Evolutionary conservation across 2,329 filamentous ascomycete species (phyloP).

Genomic region (Zarea fungicola): DNA sequence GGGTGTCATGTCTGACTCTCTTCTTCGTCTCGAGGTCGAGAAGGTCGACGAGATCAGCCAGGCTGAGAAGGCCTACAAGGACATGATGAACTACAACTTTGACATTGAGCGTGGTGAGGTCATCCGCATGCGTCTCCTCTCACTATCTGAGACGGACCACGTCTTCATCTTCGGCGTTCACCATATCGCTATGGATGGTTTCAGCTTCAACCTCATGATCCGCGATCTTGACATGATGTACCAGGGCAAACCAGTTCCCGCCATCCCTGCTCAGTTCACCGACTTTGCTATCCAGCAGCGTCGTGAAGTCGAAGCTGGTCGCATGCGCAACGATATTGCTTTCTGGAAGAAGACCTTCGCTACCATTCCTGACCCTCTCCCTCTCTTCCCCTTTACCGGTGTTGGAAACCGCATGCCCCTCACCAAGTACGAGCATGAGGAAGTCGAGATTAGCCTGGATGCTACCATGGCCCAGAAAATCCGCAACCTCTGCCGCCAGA

Average conservation of each 20-base stretch:
- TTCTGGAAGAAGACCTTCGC: conserved; percentile 17
- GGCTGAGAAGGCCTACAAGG: conserved; percentile 24
- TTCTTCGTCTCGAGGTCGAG: conserved; percentile 24
- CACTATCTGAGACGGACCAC: conserved; percentile 27
- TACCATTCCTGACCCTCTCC: conserved; percentile 14
- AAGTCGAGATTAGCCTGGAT: conserved; percentile 14
- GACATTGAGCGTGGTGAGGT: conserved; percentile 32
- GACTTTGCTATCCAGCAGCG: conserved; percentile 32
- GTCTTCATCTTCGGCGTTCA: conserved; percentile 41
- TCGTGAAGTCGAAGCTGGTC: conserved; percentile 19
- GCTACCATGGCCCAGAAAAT: conserved; percentile 13
- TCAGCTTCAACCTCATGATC: conserved; percentile 40
- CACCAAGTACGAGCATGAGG: conserved; percentile 14
- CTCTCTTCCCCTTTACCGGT: conserved; percentile 16
- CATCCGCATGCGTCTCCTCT: conserved; percentile 30
- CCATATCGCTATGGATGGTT: conserved; percentile 47
- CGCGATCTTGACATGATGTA: conserved; percentile 40
- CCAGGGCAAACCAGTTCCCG: conserved; percentile 19
- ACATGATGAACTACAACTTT: conserved; percentile 27
- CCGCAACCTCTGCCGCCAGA: conserved; percentile 16
- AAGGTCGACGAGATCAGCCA: conserved; percentile 20
- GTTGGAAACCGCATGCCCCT: conserved; percentile 12
- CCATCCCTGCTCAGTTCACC: conserved; percentile 27
- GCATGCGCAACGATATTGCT: conserved; percentile 19
- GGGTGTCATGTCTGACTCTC: conserved; percentile 21